Conservation (phyloP, 192 early-diverging fungal genomes). For the Coemansia sp. region DNA sequence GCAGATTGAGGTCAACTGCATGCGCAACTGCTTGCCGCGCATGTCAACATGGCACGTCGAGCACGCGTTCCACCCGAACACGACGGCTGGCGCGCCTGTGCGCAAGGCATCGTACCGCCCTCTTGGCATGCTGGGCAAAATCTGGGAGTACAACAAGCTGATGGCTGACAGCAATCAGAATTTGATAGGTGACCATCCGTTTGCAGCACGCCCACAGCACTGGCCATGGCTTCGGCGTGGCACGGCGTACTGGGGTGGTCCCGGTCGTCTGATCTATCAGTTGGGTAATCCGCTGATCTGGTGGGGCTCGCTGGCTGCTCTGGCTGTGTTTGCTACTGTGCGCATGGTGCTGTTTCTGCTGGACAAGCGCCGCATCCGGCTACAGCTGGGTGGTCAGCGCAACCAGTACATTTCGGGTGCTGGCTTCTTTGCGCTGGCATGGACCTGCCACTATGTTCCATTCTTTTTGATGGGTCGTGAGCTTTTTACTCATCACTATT, state of each 20-base stretch:
- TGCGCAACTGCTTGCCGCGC: slow-evolving; percentile 69
- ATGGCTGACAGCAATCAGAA: slow-evolving; percentile 89
- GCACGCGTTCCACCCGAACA: slow-evolving; percentile 56
- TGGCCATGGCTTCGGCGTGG: slow-evolving; percentile 89
- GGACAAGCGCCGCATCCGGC: slow-evolving; percentile 58
- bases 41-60: slow-evolving; percentile 85
- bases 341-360: slow-evolving; percentile 53
- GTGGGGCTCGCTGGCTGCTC: slow-evolving; percentile 66
- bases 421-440: slow-evolving; percentile 73
- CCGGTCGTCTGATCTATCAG: slow-evolving; percentile 77
- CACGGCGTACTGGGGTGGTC: slow-evolving; percentile 84
- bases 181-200: slow-evolving; percentile 86
- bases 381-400: slow-evolving; percentile 39
- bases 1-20: slow-evolving; percentile 94
- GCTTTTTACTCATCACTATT: slow-evolving; percentile 92
- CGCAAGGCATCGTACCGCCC: slow-evolving; percentile 58
- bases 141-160: slow-evolving; percentile 77
- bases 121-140: slow-evolving; percentile 76
- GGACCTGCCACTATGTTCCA: slow-evolving; percentile 82
- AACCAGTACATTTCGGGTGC: slow-evolving; percentile 56
- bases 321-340: slow-evolving; percentile 60
- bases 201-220: slow-evolving; percentile 83
- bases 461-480: slow-evolving; percentile 91
- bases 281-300: slow-evolving; percentile 89
- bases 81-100: slow-evolving; percentile 41